Percentiles rank a stretch among this genome's conserved stretches.
Conservation (phyloP, 75 land plant species). For the Pinus tabuliformis region DNA sequence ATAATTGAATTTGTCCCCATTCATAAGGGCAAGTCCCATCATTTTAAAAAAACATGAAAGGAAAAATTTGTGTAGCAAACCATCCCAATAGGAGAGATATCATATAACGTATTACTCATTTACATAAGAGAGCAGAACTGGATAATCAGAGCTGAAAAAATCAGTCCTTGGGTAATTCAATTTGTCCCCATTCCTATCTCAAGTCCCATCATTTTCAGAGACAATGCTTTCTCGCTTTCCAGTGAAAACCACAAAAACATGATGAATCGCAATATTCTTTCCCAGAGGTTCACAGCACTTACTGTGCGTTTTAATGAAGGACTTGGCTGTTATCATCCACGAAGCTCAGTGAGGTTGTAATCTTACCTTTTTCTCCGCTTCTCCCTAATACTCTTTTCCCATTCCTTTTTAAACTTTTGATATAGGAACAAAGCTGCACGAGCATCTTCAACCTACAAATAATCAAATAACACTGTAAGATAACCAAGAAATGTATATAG, state of each 20-base stretch:
- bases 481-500: too few relatives aligned
- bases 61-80: too few relatives aligned
- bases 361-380: background rate
- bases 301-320: background rate
- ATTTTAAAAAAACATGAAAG: background rate
- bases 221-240: background rate
- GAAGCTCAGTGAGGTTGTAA: background rate
- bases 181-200: background rate
- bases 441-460: conserved; percentile 85
- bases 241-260: background rate
- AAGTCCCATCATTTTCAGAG: background rate
- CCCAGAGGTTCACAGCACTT: background rate
- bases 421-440: conserved; percentile 88
- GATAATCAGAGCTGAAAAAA: background rate
- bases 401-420: conserved; percentile 64
- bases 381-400: conserved; percentile 68
- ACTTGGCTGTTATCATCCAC: background rate
- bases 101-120: background rate
- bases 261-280: background rate
- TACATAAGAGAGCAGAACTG: background rate
- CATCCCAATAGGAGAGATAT: background rate
- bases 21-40: background rate
- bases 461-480: background rate
- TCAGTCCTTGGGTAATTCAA: background rate
- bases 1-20: background rate